phyloP scores from a whole-genome alignment of 352 stramenopile species.

The Globisporangium takayamanum region DNA sequence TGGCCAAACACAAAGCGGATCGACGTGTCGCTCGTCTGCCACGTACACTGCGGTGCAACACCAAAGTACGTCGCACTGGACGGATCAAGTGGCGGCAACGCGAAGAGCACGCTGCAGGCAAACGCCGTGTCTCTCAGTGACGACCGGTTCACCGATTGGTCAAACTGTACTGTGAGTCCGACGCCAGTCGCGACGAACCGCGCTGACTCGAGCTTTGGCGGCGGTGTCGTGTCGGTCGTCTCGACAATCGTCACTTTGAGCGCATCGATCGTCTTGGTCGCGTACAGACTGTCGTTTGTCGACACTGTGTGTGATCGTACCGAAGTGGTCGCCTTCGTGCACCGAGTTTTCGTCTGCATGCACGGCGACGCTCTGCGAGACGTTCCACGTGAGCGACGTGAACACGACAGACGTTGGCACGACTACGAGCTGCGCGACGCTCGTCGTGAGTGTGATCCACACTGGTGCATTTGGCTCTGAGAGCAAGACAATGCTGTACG shows the following conservation, averaged over 20 bases:
- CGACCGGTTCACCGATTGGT: constrained; percentile 35
- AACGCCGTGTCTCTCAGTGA: constrained; percentile 28
- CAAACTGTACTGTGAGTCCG: constrained; percentile 38
- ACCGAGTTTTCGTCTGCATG: constrained; percentile 41
- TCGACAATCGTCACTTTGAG: constrained; percentile 51
- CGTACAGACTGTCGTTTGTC: constrained; percentile 27
- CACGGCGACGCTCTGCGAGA: constrained; percentile 30
- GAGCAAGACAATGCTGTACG: constrained; percentile 42
- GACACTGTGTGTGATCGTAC: constrained; percentile 20
- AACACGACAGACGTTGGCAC: constrained; percentile 29
- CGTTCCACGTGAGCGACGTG: constrained; percentile 42
- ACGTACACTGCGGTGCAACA: constrained; percentile 27
- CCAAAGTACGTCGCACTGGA: constrained; percentile 33
- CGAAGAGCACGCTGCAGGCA: constrained; percentile 45
- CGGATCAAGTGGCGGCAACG: constrained; percentile 23
- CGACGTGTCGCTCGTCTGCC: constrained; percentile 32
- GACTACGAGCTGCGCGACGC: constrained; percentile 33
- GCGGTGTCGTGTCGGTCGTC: constrained; percentile 49
- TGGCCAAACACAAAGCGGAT: constrained; percentile 47
- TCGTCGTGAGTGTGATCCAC: constrained; percentile 22
- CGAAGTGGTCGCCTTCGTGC: constrained; percentile 34
- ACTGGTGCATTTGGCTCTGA: constrained; percentile 40
- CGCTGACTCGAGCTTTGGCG: constrained; percentile 40
- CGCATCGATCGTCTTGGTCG: constrained; percentile 14
- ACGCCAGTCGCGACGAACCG: constrained; percentile 50